Evolutionary conservation across 805 yeast species (phyloP), one percentile per base, ranked within the genome.

Genomic region (Maudiozyma barnettii): DNA sequence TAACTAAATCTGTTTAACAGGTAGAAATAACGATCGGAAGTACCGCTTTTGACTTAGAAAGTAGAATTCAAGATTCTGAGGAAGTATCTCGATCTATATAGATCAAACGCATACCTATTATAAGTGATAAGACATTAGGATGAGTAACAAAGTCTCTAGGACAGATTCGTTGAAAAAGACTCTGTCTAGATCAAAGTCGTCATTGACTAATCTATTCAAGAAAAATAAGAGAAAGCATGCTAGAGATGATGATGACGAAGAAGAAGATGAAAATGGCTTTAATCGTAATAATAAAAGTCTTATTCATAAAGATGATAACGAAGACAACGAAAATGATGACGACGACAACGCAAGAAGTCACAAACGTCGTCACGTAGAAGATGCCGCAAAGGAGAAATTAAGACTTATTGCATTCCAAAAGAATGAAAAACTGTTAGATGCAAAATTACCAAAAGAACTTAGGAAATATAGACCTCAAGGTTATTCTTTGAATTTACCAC

Each of bases 381-480:
- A 59, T 14, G 56, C 58, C 9, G 50, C 55, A 20, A 21, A 44
- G 35, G 33, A 42, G 18, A 22, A 31, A 31, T 13, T 21, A 13
- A 45, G 39, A 19, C 37, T 21, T 20, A 22, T 33, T 9, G 60
- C 56, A 5, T 63, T 66, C 44, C 53, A 59, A 42, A 72, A 69
- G 43, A 65, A 69, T 26, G 96, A 88, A 60, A 68, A 68, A 47
- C 72, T 75, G 54, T 76, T 75, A 50, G 93, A 85, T 57, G 79
- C 65, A 3, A 75, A 70, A 51, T 66, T 86, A 37, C 93, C 89
- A 2, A 83, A 73, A 45, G 79, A 84, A 51, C 77, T 77, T 58
- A 73, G 90, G 49, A 84, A 79, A 66, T 87, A 73, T 68, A 76
- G 96, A 57, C 96, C 96, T 21, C 66, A 67, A 30, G 96, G 96